These are phyloP conservation scores for Neurospora tetraspora DNA, from an alignment of 495 filamentous ascomycete species.

Conservation along the genomic window DNA sequence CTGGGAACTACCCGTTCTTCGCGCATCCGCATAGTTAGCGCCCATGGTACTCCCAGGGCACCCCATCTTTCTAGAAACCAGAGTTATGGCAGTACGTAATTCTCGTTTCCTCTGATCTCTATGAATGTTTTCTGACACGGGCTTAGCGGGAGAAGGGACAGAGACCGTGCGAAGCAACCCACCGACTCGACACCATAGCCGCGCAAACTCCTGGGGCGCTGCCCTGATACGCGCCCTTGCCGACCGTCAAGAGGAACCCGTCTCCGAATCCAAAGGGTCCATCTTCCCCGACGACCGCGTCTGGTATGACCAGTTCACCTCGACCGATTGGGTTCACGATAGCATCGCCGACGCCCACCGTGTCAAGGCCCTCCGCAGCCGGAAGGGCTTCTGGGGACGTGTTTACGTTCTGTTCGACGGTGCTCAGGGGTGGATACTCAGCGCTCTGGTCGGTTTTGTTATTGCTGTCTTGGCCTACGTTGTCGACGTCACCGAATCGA, in stretches of 20 bases:
- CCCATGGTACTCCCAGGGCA: slow-evolving; percentile 26
- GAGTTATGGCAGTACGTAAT: slow-evolving; percentile 33
- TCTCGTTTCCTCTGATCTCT: background rate
- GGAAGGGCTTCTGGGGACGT: slow-evolving; percentile 78
- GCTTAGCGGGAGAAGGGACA: slow-evolving; percentile 9
- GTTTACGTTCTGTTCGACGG: slow-evolving; percentile 71
- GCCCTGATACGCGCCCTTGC: slow-evolving; percentile 39
- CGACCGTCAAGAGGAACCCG: slow-evolving; percentile 35
- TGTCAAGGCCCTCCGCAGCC: slow-evolving; percentile 66
- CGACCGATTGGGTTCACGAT: slow-evolving; percentile 97
- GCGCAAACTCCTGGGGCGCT: slow-evolving; percentile 50
- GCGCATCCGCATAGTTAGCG: slow-evolving; percentile 32
- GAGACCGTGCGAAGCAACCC: background rate
- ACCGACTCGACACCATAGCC: slow-evolving; percentile 49
- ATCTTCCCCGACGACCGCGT: slow-evolving; percentile 71
- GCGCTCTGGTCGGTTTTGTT: slow-evolving; percentile 80
- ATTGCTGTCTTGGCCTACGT: slow-evolving; percentile 81
- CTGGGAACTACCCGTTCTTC: slow-evolving; percentile 28
- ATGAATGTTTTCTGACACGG: slow-evolving; percentile 2
- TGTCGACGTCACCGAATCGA: slow-evolving; percentile 76
- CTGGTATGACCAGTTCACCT: slow-evolving; percentile 99
- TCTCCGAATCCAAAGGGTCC: slow-evolving; percentile 49
- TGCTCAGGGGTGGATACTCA: slow-evolving; percentile 89
- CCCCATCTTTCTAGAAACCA: slow-evolving; percentile 36
- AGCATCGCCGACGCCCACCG: slow-evolving; percentile 90